Evolutionary conservation across 1,284 basidiomycete genomes (phyloP).

Genomic region (Anthracocystis walkeri): DNA sequence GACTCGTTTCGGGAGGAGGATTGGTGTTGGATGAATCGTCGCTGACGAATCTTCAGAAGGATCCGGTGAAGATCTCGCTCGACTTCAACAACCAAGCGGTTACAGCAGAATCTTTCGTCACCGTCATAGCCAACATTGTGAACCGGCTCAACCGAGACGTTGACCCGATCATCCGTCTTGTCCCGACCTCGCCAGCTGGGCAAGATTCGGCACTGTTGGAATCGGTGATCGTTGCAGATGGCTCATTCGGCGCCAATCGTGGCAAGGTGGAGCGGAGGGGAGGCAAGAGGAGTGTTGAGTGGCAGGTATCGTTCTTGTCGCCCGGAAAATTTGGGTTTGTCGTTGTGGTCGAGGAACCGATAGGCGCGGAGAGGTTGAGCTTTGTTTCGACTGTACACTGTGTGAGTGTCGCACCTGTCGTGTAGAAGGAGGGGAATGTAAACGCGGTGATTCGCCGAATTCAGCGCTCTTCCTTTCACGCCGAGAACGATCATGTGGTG

Average conservation of each 20-base stretch:
- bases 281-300: slow-evolving; percentile 2
- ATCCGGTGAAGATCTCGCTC: slow-evolving; percentile 18
- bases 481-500: neutral
- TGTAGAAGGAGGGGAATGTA: neutral
- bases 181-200: slow-evolving; percentile 16
- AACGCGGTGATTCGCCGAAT: neutral
- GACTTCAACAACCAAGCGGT: slow-evolving; percentile 10
- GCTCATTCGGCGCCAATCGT: slow-evolving; percentile 14
- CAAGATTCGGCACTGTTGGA: slow-evolving; percentile 14
- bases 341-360: slow-evolving; percentile 26
- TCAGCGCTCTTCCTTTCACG: neutral
- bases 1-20: slow-evolving; percentile 17
- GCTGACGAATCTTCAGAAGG: slow-evolving; percentile 12
- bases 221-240: slow-evolving; percentile 24
- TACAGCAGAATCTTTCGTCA: slow-evolving; percentile 18
- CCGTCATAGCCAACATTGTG: slow-evolving; percentile 9
- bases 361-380: slow-evolving; percentile 11
- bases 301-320: slow-evolving; percentile 31
- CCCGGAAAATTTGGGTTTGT: slow-evolving; percentile 30
- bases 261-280: neutral
- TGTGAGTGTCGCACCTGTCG: slow-evolving; percentile 16
- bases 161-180: slow-evolving; percentile 37
- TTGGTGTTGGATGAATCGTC: slow-evolving; percentile 11
- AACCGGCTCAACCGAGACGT: slow-evolving; percentile 26
- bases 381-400: slow-evolving; percentile 11